Percentiles rank a stretch among this genome's conserved stretches.
These are phyloP conservation scores for Calonectria pseudoreteaudii DNA, from an alignment of 2,329 filamentous ascomycete genomes.

Conservation along the genomic window DNA sequence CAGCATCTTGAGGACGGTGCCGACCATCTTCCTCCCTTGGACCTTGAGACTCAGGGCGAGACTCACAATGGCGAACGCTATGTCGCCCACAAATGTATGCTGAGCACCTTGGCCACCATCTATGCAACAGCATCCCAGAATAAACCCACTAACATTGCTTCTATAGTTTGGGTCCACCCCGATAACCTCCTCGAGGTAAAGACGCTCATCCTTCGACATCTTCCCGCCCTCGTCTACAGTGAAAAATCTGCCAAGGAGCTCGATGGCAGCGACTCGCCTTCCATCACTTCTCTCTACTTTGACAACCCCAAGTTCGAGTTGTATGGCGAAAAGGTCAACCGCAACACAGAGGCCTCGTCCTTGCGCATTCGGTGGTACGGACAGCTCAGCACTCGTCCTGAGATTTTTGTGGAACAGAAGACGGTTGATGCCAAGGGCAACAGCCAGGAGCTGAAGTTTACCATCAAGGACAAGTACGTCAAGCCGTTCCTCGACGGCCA, in stretches of 20 bases:
- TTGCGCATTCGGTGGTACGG: conserved; percentile 93
- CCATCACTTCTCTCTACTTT: conserved; percentile 96
- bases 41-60: conserved; percentile 65
- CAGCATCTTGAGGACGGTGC: conserved; percentile 77
- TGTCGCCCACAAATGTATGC: conserved; percentile 86
- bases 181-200: conserved; percentile 98
- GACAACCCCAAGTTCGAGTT: conserved; percentile 88
- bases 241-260: conserved; percentile 85
- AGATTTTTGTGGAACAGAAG: conserved; percentile 92
- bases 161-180: conserved; percentile 88
- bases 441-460: conserved; percentile 83
- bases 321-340: conserved; percentile 87
- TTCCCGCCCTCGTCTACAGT: conserved; percentile 94
- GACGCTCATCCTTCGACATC: conserved; percentile 89
- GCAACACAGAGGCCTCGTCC: conserved; percentile 80
- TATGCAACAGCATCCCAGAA: neutral
- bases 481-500: conserved; percentile 87
- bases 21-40: conserved; percentile 54
- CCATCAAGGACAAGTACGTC: conserved; percentile 95
- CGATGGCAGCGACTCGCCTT: conserved; percentile 85
- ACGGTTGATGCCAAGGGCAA: conserved; percentile 79
- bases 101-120: neutral
- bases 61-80: conserved; percentile 78
- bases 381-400: conserved; percentile 80
- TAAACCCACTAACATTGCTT: neutral